These are phyloP conservation scores for Alloteropsis semialata DNA, from an alignment of 176 grass and related monocot genomes.

Conservation along the genomic window DNA sequence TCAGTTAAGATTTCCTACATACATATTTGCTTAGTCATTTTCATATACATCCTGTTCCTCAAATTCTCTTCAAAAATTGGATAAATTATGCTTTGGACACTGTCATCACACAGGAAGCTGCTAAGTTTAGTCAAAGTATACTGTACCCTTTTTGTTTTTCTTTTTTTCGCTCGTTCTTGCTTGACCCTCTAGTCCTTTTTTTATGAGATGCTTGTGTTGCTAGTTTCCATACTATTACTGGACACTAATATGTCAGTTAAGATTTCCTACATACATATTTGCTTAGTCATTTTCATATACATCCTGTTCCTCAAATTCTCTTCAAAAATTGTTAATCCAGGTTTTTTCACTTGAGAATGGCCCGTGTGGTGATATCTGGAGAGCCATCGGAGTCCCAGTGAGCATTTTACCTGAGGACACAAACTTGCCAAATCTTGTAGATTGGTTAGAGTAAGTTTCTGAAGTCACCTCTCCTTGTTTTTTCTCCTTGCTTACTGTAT, in stretches of 20 bases:
- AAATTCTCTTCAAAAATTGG: slow-evolving; percentile 19
- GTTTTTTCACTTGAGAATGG: slow-evolving; percentile 86
- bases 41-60: too few relatives aligned
- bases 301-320: too few relatives aligned
- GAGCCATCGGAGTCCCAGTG: slow-evolving; percentile 53
- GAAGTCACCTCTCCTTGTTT: slow-evolving; percentile 38
- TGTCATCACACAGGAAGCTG: too few relatives aligned
- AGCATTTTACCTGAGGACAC: slow-evolving; percentile 41
- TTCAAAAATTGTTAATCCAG: slow-evolving; percentile 48
- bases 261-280: slow-evolving; percentile 10
- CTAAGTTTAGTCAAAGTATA: not conserved
- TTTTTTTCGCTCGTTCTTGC: not conserved
- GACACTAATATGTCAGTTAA: not conserved
- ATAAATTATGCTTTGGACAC: too few relatives aligned
- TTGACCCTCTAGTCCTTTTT: not conserved
- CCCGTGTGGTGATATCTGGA: slow-evolving; percentile 63
- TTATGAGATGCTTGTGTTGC: not conserved
- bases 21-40: not conserved
- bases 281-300: not conserved
- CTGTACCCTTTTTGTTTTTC: not conserved
- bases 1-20: not conserved
- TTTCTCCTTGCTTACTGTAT: slow-evolving; percentile 18
- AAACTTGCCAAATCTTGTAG: slow-evolving; percentile 37
- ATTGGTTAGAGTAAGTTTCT: slow-evolving; percentile 93
- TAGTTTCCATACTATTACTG: not conserved